phyloP scores from a whole-genome alignment of 192 early-diverging fungal species.

The Gaertneriomyces semiglobifer region DNA sequence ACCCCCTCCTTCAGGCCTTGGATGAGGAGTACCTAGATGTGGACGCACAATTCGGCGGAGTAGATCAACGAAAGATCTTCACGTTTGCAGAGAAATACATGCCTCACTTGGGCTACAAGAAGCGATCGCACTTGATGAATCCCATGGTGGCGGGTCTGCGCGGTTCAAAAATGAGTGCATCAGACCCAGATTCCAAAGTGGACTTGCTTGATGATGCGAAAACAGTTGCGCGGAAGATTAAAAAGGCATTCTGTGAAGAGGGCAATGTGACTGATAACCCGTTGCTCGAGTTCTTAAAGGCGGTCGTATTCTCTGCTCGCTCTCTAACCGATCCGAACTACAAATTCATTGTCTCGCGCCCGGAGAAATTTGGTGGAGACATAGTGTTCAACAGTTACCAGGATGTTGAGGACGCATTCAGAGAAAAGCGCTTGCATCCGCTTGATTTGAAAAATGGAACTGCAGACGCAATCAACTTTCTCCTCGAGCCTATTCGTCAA shows the following conservation, averaged over 20 bases:
- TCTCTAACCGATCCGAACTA: slow-evolving; percentile 49
- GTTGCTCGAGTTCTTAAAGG: slow-evolving; percentile 82
- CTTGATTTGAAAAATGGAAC: slow-evolving; percentile 90
- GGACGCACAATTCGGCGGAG: slow-evolving; percentile 92
- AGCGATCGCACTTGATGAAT: slow-evolving; percentile 98
- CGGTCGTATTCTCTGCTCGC: slow-evolving; percentile 85
- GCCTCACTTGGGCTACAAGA: slow-evolving; percentile 90
- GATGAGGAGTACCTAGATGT: slow-evolving; percentile 96
- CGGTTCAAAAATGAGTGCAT: slow-evolving; percentile 94
- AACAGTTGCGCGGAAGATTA: slow-evolving; percentile 79
- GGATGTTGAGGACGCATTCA: slow-evolving; percentile 80
- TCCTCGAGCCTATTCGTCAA: slow-evolving; percentile 86
- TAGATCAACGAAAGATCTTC: slow-evolving; percentile 99
- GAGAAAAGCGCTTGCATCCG: slow-evolving; percentile 83
- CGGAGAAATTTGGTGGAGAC: slow-evolving; percentile 92
- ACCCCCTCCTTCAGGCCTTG: slow-evolving; percentile 95
- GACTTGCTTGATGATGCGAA: slow-evolving; percentile 87
- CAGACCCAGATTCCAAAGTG: slow-evolving; percentile 96
- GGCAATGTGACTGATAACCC: slow-evolving; percentile 92
- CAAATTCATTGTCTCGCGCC: slow-evolving; percentile 61
- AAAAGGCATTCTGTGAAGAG: slow-evolving; percentile 96
- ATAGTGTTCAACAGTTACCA: slow-evolving; percentile 67
- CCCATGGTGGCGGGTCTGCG: slow-evolving; percentile 92
- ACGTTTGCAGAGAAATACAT: slow-evolving; percentile 94
- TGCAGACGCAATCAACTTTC: slow-evolving; percentile 72